Evolutionary conservation across 306 rosid species (phyloP).

Genomic region (Casuarina glauca): DNA sequence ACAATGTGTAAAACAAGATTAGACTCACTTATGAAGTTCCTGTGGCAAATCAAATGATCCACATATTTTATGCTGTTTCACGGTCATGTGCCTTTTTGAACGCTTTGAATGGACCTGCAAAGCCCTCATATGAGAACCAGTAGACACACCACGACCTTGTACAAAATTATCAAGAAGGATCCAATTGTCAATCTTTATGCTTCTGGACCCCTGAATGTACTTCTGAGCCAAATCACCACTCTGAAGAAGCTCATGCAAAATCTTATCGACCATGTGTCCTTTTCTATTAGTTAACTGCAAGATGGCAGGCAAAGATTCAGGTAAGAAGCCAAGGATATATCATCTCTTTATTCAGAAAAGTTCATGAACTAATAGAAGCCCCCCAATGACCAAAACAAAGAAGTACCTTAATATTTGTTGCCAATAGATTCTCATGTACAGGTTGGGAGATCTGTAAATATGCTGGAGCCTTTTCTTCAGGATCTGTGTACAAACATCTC

Average conservation of each 20-base stretch:
- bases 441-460: conserved; percentile 54
- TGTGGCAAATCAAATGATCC: conserved; percentile 64
- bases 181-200: conserved; percentile 58
- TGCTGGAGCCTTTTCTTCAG: conserved; percentile 46
- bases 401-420: conserved; percentile 47
- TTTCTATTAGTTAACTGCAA: conserved; percentile 52
- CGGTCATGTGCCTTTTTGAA: conserved; percentile 72
- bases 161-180: conserved; percentile 76
- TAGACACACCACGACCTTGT: conserved; percentile 38
- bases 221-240: conserved; percentile 67
- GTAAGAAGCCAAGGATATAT: conserved; percentile 3
- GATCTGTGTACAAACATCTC: conserved; percentile 41
- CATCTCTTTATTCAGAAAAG: conserved; percentile 9
- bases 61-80: conserved; percentile 63
- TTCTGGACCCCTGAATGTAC: conserved; percentile 75
- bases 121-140: conserved; percentile 53
- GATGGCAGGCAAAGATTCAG: conserved; percentile 13
- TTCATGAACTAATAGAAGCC: neutral
- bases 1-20: conserved; percentile 3
- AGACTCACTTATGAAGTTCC: conserved; percentile 62
- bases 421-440: conserved; percentile 56
- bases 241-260: conserved; percentile 61
- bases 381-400: conserved; percentile 3
- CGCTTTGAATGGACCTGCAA: conserved; percentile 67
- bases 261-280: conserved; percentile 50